phyloP scores from a whole-genome alignment of 768 basidiomycete genomes.

The Lactarius quietus region DNA sequence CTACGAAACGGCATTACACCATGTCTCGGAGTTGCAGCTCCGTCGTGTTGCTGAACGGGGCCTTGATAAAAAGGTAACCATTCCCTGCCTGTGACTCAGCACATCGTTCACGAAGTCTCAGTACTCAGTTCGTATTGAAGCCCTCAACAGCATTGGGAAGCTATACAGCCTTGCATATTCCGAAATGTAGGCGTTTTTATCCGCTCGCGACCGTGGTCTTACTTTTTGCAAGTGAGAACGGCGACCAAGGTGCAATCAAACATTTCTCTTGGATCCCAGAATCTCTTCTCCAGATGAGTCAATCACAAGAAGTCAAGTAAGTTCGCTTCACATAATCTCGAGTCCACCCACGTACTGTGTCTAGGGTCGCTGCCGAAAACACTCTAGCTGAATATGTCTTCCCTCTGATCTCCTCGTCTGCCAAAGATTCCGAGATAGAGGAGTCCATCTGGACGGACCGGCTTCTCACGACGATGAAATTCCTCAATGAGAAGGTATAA shows the following conservation, averaged over 20 bases:
- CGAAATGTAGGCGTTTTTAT: conserved; percentile 63
- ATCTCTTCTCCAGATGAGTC: conserved; percentile 54
- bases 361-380: conserved; percentile 60
- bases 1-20: conserved; percentile 86
- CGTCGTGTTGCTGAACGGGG: conserved; percentile 64
- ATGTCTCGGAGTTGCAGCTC: conserved; percentile 63
- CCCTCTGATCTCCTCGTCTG: conserved; percentile 60
- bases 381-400: conserved; percentile 73
- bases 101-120: conserved; percentile 29
- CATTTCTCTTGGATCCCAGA: conserved; percentile 96
- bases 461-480: conserved; percentile 66
- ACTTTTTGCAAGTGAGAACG: conserved; percentile 59
- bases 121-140: conserved; percentile 66
- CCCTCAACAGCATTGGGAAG: conserved; percentile 70
- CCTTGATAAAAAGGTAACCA: conserved; percentile 77
- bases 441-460: conserved; percentile 85
- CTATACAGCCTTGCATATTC: conserved; percentile 80
- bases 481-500: conserved; percentile 56
- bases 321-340: conserved; percentile 19
- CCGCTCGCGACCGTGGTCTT: background rate
- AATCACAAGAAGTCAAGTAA: conserved; percentile 57
- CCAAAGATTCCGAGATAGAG: conserved; percentile 55
- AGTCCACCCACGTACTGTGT: background rate
- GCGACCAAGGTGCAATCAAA: conserved; percentile 61
- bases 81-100: background rate